Conservation (phyloP, 192 early-diverging fungal genomes). For the Oehlia diaphana region DNA sequence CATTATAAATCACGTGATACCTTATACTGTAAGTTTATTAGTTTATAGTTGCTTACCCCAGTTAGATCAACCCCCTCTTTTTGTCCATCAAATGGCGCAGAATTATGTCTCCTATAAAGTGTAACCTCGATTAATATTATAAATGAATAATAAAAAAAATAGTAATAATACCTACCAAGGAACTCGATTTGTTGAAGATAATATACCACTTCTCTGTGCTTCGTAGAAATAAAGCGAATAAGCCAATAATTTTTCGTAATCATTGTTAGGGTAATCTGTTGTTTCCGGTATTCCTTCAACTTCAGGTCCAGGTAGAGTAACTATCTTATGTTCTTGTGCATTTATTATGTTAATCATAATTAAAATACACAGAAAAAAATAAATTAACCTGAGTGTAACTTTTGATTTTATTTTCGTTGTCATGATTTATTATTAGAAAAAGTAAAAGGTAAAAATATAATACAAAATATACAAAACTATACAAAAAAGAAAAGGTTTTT, state of each 20-base stretch:
- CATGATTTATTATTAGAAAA: no score
- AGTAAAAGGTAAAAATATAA: no score
- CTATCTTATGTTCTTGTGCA: not conserved
- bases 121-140: not conserved
- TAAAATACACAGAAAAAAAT: not conserved
- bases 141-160: not conserved
- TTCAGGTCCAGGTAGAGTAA: not conserved
- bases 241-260: constrained; percentile 35
- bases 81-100: constrained; percentile 41
- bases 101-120: constrained; percentile 29
- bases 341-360: not conserved
- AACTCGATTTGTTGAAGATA: constrained; percentile 50
- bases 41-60: constrained; percentile 1
- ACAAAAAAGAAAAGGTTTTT: no score
- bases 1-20: not conserved
- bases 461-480: no score
- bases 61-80: constrained; percentile 42
- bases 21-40: not conserved
- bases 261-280: not conserved
- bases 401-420: no score
- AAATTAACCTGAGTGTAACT: not conserved
- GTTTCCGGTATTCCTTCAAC: not conserved
- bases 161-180: constrained; percentile 30
- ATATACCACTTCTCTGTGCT: constrained; percentile 52
- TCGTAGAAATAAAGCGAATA: constrained; percentile 56